phyloP scores from a whole-genome alignment of 805 yeast genomes.

The Kluyveromyces wickerhamii region DNA sequence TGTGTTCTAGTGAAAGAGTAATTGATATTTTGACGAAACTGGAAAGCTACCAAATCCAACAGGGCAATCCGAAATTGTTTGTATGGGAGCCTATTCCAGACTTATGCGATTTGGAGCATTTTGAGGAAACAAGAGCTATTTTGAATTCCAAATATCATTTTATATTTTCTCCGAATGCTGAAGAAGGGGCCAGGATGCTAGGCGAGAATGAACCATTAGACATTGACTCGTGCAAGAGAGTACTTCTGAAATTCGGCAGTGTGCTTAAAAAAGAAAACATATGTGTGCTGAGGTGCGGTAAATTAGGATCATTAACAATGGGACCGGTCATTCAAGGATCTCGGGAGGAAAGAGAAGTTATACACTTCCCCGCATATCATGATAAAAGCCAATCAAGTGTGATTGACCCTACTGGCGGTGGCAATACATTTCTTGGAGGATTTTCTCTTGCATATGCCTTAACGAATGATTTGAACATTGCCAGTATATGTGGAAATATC shows the following conservation, averaged over 20 bases:
- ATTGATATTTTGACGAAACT: slow-evolving; percentile 37
- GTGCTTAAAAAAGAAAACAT: slow-evolving; percentile 32
- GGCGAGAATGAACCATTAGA: slow-evolving; percentile 39
- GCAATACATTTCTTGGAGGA: slow-evolving; percentile 84
- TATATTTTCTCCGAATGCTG: slow-evolving; percentile 63
- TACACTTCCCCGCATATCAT: slow-evolving; percentile 74
- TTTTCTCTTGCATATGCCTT: slow-evolving; percentile 54
- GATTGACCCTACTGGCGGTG: slow-evolving; percentile 92
- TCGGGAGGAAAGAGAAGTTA: slow-evolving; percentile 9
- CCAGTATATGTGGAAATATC: slow-evolving; percentile 61
- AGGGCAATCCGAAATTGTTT: slow-evolving; percentile 20
- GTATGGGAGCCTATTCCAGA: slow-evolving; percentile 89
- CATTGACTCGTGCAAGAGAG: slow-evolving; percentile 33
- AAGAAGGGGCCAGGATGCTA: slow-evolving; percentile 66
- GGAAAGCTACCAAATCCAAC: slow-evolving; percentile 1
- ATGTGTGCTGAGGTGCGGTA: slow-evolving; percentile 66
- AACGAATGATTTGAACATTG: slow-evolving; percentile 41
- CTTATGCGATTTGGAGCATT: slow-evolving; percentile 48
- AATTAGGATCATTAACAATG: slow-evolving; percentile 52
- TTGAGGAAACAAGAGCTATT: slow-evolving; percentile 22
- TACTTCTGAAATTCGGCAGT: slow-evolving; percentile 36
- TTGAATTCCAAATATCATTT: slow-evolving; percentile 12
- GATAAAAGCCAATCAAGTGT: slow-evolving; percentile 36
- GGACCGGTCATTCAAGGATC: slow-evolving; percentile 14
- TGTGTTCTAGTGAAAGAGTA: slow-evolving; percentile 65